Base-by-base conservation (phyloP, 2,329 filamentous ascomycete genomes). In the Daldinia eschscholtzii region DNA sequence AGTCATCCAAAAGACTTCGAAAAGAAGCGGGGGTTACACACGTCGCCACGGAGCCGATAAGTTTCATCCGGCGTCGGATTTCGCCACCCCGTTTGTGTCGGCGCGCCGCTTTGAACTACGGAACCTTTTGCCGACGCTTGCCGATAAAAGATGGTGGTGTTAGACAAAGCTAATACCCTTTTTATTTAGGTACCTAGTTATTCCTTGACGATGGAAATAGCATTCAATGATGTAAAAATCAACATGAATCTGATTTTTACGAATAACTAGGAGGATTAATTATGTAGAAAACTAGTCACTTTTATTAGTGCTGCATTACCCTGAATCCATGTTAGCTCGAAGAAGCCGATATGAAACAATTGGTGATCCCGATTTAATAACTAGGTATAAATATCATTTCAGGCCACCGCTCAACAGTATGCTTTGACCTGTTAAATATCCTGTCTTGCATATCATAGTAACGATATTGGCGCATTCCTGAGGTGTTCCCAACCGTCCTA, bases 381-480 rank as follows among this genome's bases (percentile, higher is more conserved):
- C 7, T 35, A 33, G 30, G 30, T 33, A 33, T 33, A 33, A 3
- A 4, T 35, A 50, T 37, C 48, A 26, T 73, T 86, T 86, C 72
- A 87, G 77, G 1, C 85, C 85, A 20, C 85, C 86, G 44, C 83
- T 84, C 67, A 87, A 71, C 72, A 88, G 69, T 37, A 88, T 80
- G 68, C 85, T 87, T 76, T 88, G 86, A 0, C 85, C 86, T 0
- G 86, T 88, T 79, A 88, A 78, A 70, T 89, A 90, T 0, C 88
- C 88, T n/a, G 87, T 90, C 73, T 80, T 83, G 68, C 83, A 86
- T 53, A 88, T 78, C 88, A 89, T 89, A 2, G 83, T 84, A 6
- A 91, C 88, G 33, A 86, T 83, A 74, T 88, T 88, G 1, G 87
- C 88, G 58, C 86, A 87, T 77, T 91, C 88, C 57, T 87, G 82